Evolutionary conservation across 2,329 filamentous ascomycete species (phyloP).

Genomic region (Trichoderma aggressivum): DNA sequence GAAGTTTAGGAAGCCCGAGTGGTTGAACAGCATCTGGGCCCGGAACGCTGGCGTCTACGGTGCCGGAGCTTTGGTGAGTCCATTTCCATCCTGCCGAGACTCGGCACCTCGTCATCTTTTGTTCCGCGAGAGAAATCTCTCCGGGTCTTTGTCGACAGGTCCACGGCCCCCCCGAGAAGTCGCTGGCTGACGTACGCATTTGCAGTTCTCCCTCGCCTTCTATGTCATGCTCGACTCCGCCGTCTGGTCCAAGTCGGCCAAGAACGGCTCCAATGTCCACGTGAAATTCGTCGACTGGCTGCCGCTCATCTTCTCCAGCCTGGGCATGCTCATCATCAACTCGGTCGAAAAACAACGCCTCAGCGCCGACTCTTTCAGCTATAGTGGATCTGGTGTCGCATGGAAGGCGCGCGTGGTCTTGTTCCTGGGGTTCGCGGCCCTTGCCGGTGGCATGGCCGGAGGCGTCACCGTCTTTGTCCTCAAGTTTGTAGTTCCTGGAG

Average conservation of each 20-base stretch:
- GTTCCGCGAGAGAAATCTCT: too few relatives aligned
- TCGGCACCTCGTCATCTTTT: neutral
- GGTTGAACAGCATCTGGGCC: constrained; percentile 62
- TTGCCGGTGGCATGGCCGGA: constrained; percentile 66
- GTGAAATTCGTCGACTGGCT: constrained; percentile 69
- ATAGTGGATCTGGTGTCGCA: constrained; percentile 60
- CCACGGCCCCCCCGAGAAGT: too few relatives aligned
- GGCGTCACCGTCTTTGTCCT: constrained; percentile 66
- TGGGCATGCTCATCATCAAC: constrained; percentile 71
- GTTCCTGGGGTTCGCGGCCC: constrained; percentile 62
- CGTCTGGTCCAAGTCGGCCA: constrained; percentile 61
- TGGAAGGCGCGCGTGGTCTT: constrained; percentile 68
- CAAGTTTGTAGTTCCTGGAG: constrained; percentile 58
- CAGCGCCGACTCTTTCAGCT: constrained; percentile 60
- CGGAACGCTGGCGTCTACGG: constrained; percentile 62
- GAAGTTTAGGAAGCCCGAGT: constrained; percentile 65
- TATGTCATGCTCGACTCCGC: constrained; percentile 66
- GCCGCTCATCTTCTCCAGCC: constrained; percentile 62
- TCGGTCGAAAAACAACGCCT: constrained; percentile 64
- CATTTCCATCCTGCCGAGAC: neutral
- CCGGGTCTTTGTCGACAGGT: neutral
- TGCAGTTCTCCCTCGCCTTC: constrained; percentile 64
- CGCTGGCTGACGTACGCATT: constrained; percentile 1
- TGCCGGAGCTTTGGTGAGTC: constrained; percentile 59
- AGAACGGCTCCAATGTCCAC: constrained; percentile 58